These are phyloP conservation scores for Podila clonocystis DNA, from an alignment of 192 early-diverging fungal genomes.

Conservation along the genomic window DNA sequence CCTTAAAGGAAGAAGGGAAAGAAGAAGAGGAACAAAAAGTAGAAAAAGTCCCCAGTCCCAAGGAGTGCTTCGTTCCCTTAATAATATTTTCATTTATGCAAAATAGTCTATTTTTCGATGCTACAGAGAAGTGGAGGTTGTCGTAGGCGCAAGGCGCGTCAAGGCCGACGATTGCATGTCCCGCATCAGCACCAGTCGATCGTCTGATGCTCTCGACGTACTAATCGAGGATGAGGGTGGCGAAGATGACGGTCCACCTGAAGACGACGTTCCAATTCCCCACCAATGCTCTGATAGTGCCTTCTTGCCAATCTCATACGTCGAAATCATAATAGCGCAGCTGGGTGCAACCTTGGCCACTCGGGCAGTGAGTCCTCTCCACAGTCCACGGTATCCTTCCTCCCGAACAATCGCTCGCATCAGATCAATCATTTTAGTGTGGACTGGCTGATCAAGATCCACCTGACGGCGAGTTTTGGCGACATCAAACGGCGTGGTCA, in stretches of 20 bases:
- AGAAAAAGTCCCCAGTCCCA: background rate
- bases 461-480: slow-evolving; percentile 93
- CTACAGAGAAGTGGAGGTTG: background rate
- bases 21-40: too few species aligned
- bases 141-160: background rate
- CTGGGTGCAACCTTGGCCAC: slow-evolving; percentile 89
- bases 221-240: slow-evolving; percentile 3
- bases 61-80: background rate
- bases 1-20: too few species aligned
- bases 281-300: slow-evolving; percentile 49
- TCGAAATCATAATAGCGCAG: slow-evolving; percentile 97
- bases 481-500: slow-evolving; percentile 97
- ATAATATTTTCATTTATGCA: background rate
- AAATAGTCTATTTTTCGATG: background rate
- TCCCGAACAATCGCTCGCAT: slow-evolving; percentile 54
- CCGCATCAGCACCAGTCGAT: slow-evolving; percentile 23
- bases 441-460: slow-evolving; percentile 35
- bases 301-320: slow-evolving; percentile 80
- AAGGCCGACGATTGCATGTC: background rate
- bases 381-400: slow-evolving; percentile 65
- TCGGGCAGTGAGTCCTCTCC: slow-evolving; percentile 74
- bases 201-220: slow-evolving; percentile 6
- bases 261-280: slow-evolving; percentile 30
- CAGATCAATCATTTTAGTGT: slow-evolving; percentile 45
- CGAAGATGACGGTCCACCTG: slow-evolving; percentile 6